Evolutionary conservation across 306 rosid species (phyloP).

Genomic region (Oxytropis ochrocephala): DNA sequence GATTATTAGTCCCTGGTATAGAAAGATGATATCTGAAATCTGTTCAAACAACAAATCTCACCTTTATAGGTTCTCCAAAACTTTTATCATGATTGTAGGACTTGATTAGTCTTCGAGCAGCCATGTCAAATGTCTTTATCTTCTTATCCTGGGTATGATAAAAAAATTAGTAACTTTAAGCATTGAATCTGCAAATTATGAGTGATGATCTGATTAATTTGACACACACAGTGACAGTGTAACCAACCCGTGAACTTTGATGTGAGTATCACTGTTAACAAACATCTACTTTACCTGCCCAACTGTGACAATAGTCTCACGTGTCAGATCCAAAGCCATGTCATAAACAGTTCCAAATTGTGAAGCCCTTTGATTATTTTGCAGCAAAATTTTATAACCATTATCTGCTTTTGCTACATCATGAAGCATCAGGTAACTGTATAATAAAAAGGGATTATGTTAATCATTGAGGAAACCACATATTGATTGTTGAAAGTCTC

Average conservation of each 20-base stretch:
- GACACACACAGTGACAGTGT: not conserved
- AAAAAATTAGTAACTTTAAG: slow-evolving; percentile 20
- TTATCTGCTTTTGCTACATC: slow-evolving; percentile 35
- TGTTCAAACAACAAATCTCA: slow-evolving; percentile 28
- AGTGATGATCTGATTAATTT: not conserved
- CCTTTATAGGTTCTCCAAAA: slow-evolving; percentile 78
- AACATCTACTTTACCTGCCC: slow-evolving; percentile 56
- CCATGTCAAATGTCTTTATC: slow-evolving; percentile 55
- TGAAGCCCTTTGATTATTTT: slow-evolving; percentile 52
- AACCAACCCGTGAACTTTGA: slow-evolving; percentile 17
- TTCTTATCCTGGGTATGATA: slow-evolving; percentile 56
- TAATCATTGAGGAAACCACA: slow-evolving; percentile 12
- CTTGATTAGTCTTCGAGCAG: slow-evolving; percentile 46
- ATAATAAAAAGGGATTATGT: slow-evolving; percentile 15
- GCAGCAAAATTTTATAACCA: slow-evolving; percentile 38
- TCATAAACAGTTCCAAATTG: slow-evolving; percentile 59
- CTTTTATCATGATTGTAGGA: slow-evolving; percentile 49
- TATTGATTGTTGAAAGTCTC: too few species aligned
- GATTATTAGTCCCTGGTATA: slow-evolving; percentile 5
- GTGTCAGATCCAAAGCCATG: slow-evolving; percentile 59
- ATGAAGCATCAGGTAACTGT: slow-evolving; percentile 57
- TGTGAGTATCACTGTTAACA: not conserved
- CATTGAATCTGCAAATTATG: not conserved
- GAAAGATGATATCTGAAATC: not conserved
- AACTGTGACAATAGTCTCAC: slow-evolving; percentile 55